Conservation (phyloP, 495 filamentous ascomycete species). For the Delitschia confertaspora region DNA sequence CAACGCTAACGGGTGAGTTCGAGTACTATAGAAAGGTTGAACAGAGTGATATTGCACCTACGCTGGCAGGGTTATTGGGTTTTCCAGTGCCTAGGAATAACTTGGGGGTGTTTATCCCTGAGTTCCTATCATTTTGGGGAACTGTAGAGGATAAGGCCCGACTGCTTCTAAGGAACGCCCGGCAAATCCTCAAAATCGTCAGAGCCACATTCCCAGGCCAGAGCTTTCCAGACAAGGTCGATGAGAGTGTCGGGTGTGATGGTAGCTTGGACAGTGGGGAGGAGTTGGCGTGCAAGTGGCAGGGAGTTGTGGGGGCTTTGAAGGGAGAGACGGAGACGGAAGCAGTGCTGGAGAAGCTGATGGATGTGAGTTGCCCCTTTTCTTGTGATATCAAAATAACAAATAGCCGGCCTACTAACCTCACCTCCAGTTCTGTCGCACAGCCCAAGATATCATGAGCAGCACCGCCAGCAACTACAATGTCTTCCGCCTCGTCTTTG, state of each 20-base stretch:
- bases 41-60: constrained; percentile 88
- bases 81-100: constrained; percentile 90
- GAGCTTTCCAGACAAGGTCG: constrained; percentile 39
- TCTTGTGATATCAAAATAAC: too few relatives aligned
- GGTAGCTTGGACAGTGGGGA: constrained; percentile 42
- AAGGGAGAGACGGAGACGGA: too few relatives aligned
- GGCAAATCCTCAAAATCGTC: constrained; percentile 67
- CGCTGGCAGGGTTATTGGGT: constrained; percentile 76
- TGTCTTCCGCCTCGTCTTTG: constrained; percentile 48
- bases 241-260: constrained; percentile 39
- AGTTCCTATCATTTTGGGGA: constrained; percentile 68
- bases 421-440: constrained; percentile 48
- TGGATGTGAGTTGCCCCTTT: too few relatives aligned
- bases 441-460: constrained; percentile 68
- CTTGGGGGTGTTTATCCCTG: constrained; percentile 74
- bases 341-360: too few relatives aligned
- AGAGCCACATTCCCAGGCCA: constrained; percentile 56
- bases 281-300: constrained; percentile 61
- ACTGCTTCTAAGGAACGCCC: constrained; percentile 68
- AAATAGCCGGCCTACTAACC: too few relatives aligned
- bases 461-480: constrained; percentile 88
- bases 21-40: constrained; percentile 76
- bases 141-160: constrained; percentile 36
- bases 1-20: constrained; percentile 46
- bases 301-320: constrained; percentile 28